phyloP scores from a whole-genome alignment of 1,284 basidiomycete species.

The Apiotrichum laibachii region DNA sequence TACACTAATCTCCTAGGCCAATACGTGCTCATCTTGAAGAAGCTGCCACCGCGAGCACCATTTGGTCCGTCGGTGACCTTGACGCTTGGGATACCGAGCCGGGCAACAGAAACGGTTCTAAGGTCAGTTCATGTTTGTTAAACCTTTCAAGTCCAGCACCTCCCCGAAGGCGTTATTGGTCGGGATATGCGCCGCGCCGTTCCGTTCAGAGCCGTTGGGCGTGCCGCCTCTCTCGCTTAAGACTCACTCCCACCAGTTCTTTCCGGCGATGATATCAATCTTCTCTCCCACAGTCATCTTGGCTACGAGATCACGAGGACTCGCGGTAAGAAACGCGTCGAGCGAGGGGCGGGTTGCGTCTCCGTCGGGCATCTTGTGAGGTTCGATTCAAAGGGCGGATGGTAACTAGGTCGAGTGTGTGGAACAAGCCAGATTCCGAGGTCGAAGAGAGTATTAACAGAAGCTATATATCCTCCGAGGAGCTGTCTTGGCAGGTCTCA shows the following conservation, averaged over 20 bases:
- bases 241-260: slow-evolving; percentile 43
- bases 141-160: too few species aligned
- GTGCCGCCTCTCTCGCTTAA: too few species aligned
- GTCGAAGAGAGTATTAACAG: too few species aligned
- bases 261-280: slow-evolving; percentile 34
- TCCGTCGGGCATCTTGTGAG: too few species aligned
- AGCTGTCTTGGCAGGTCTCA: too few species aligned
- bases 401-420: too few species aligned
- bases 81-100: slow-evolving; percentile 37
- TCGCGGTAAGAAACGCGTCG: slow-evolving; percentile 14
- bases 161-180: neutral
- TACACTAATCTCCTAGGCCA: neutral
- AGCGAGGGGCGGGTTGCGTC: too few species aligned
- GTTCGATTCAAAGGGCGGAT: too few species aligned
- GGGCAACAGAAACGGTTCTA: slow-evolving; percentile 37
- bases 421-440: too few species aligned
- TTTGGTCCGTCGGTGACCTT: slow-evolving; percentile 37
- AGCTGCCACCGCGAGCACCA: slow-evolving; percentile 30
- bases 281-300: slow-evolving; percentile 30
- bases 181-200: neutral
- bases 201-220: neutral
- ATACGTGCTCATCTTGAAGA: slow-evolving; percentile 41
- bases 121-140: neutral
- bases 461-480: too few species aligned
- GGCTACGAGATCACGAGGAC: slow-evolving; percentile 10